phyloP scores from a whole-genome alignment of 1,284 basidiomycete genomes.

The Flammula alnicola region DNA sequence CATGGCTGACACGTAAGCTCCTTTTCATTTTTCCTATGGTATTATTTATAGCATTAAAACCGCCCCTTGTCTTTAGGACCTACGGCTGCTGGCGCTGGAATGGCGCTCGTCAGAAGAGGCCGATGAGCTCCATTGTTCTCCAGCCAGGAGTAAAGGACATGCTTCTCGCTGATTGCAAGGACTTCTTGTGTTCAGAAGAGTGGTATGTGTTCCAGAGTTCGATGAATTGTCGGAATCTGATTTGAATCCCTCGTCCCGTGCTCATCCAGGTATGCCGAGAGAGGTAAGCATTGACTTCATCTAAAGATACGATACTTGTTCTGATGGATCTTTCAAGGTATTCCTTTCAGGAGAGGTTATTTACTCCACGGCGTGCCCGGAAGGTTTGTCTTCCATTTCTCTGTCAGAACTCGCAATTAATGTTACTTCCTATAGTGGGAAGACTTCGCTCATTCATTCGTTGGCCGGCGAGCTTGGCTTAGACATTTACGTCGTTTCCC shows the following conservation, averaged over 20 bases:
- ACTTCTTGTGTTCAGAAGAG: constrained; percentile 82
- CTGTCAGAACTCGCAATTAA: background rate
- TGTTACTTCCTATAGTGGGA: constrained; percentile 55
- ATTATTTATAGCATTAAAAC: too few relatives aligned
- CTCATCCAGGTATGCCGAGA: constrained; percentile 84
- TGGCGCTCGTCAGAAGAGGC: constrained; percentile 82
- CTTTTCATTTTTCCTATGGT: constrained; percentile 7
- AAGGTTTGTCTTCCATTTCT: constrained; percentile 52
- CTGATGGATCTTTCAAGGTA: constrained; percentile 51
- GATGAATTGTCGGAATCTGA: too few relatives aligned
- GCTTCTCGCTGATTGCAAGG: constrained; percentile 82
- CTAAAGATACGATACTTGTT: background rate
- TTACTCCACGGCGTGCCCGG: constrained; percentile 83
- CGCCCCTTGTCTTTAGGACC: constrained; percentile 44
- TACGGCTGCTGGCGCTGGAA: constrained; percentile 85
- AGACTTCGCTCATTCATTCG: constrained; percentile 84
- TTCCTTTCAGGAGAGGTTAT: constrained; percentile 86
- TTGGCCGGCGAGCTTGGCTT: constrained; percentile 85
- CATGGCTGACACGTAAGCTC: constrained; percentile 79
- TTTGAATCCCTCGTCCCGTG: too few relatives aligned
- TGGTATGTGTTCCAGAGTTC: constrained; percentile 70
- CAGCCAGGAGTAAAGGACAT: constrained; percentile 87
- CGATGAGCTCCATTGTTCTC: constrained; percentile 85
- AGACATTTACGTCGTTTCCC: constrained; percentile 86
- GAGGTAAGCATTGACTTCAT: constrained; percentile 51